phyloP scores from a whole-genome alignment of 495 filamentous ascomycete species.

The Baudoinia panamericana region DNA sequence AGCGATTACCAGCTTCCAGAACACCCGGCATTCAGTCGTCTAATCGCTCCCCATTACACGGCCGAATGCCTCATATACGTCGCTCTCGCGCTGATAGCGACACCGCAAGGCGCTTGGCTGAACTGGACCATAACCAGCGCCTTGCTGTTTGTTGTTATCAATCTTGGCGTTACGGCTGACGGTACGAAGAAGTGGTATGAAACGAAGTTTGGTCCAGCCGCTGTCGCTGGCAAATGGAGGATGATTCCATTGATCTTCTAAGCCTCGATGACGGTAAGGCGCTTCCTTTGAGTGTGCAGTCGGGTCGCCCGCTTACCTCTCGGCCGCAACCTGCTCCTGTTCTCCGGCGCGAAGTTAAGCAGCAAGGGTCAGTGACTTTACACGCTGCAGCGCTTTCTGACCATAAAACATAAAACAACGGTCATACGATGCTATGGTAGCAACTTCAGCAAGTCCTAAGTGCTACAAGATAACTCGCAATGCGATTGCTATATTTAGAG shows the following conservation, averaged over 20 bases:
- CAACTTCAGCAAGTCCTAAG: no score
- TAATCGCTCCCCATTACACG: conserved; percentile 85
- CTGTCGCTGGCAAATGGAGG: conserved; percentile 54
- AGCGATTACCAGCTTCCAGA: conserved; percentile 61
- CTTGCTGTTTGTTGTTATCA: conserved; percentile 58
- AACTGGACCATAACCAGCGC: conserved; percentile 65
- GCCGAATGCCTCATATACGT: conserved; percentile 77
- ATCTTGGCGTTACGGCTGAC: conserved; percentile 70
- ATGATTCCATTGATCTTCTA: conserved; percentile 66
- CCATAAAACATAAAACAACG: no score
- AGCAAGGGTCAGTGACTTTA: no score
- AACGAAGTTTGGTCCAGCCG: conserved; percentile 58
- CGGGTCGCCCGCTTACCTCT: no score
- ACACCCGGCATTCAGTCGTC: conserved; percentile 51
- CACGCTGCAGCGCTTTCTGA: no score
- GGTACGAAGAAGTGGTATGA: conserved; percentile 71
- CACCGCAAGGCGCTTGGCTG: conserved; percentile 42
- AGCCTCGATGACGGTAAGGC: no score
- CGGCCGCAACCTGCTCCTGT: no score
- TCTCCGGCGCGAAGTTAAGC: no score
- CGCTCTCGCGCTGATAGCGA: conserved; percentile 59
- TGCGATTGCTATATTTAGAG: no score
- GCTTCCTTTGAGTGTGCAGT: no score
- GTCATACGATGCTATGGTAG: no score
- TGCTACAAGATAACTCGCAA: no score